phyloP scores from a whole-genome alignment of 2,329 filamentous ascomycete genomes.

The Xenoacremonium recifei region DNA sequence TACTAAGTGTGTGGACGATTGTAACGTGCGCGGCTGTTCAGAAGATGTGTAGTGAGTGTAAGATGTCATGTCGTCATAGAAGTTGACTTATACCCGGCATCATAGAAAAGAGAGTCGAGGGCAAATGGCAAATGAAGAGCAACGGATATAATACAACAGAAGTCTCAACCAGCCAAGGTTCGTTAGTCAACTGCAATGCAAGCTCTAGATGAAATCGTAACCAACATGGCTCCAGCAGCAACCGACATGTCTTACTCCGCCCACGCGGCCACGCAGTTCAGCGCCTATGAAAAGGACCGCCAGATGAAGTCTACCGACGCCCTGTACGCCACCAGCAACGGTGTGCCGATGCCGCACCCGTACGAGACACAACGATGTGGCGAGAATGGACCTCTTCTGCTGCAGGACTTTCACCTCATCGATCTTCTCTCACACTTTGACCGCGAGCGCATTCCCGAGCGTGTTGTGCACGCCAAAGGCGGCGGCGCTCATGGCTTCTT shows the following conservation, averaged over 20 bases:
- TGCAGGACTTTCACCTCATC: slow-evolving; percentile 61
- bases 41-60: too few relatives aligned
- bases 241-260: slow-evolving; percentile 36
- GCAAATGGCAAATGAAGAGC: too few relatives aligned
- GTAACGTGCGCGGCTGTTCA: too few relatives aligned
- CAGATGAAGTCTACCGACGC: slow-evolving; percentile 36
- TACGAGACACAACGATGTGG: slow-evolving; percentile 56
- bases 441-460: slow-evolving; percentile 60
- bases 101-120: too few relatives aligned
- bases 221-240: slow-evolving; percentile 21
- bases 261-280: slow-evolving; percentile 35
- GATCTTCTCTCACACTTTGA: slow-evolving; percentile 61
- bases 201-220: neutral
- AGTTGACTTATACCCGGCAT: too few relatives aligned
- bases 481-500: slow-evolving; percentile 54
- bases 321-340: slow-evolving; percentile 56
- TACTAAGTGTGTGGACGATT: too few relatives aligned
- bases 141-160: too few relatives aligned
- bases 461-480: slow-evolving; percentile 61
- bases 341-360: slow-evolving; percentile 54
- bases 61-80: too few relatives aligned
- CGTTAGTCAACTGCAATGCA: neutral
- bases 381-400: slow-evolving; percentile 56
- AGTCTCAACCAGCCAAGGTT: neutral
- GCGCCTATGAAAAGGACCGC: slow-evolving; percentile 40